Percentiles rank a stretch among this genome's conserved stretches.
Conservation (phyloP, 1,284 basidiomycete genomes). For the Marasmius sp. region DNA sequence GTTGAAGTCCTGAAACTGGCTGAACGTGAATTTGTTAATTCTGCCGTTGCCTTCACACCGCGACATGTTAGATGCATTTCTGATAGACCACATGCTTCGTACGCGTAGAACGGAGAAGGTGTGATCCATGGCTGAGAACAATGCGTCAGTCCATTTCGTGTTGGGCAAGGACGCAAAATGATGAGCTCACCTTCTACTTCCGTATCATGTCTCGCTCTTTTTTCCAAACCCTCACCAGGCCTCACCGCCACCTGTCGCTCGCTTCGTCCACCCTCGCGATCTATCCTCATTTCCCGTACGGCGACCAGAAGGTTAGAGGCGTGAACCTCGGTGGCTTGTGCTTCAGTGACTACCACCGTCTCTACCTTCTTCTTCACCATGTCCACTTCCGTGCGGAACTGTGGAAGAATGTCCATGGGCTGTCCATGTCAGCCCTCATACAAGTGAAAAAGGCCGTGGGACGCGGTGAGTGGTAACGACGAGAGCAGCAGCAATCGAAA, state of each 20-base stretch:
- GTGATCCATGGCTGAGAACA: conserved; percentile 75
- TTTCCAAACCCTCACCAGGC: conserved; percentile 13
- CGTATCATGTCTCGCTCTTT: conserved; percentile 12
- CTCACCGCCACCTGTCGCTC: conserved; percentile 17
- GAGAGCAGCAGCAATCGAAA: too few relatives aligned
- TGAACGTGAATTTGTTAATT: conserved; percentile 85
- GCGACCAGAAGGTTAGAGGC: conserved; percentile 61
- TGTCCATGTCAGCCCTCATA: too few relatives aligned
- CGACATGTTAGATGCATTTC: background rate
- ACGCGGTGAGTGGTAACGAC: too few relatives aligned
- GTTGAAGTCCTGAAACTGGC: conserved; percentile 52
- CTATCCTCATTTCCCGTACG: conserved; percentile 47
- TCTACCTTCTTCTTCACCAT: too few relatives aligned
- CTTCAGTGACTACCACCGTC: too few relatives aligned
- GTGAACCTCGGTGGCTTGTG: conserved; percentile 82
- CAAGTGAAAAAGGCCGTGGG: too few relatives aligned
- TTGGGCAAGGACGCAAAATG: background rate
- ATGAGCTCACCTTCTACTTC: conserved; percentile 30
- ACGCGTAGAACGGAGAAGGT: conserved; percentile 78
- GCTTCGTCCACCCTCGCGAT: conserved; percentile 28
- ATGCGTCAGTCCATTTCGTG: background rate
- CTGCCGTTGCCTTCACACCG: conserved; percentile 39
- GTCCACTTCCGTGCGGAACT: too few relatives aligned
- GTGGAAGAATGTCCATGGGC: too few relatives aligned
- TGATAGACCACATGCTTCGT: background rate